Conservation (phyloP, 139 green algal species). For the Dunaliella primolecta region DNA sequence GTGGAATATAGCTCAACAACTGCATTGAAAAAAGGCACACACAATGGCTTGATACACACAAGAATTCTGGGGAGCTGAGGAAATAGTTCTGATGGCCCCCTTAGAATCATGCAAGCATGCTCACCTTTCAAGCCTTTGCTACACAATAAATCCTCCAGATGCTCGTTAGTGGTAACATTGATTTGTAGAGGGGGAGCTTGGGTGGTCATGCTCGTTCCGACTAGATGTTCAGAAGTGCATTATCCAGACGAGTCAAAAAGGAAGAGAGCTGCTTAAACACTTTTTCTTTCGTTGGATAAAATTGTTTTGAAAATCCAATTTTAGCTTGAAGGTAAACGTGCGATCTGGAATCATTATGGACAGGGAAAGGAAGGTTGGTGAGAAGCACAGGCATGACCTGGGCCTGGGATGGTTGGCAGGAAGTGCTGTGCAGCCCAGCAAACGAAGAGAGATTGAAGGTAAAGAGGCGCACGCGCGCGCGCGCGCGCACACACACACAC, state of each 20-base stretch:
- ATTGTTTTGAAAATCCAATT: too few relatives aligned
- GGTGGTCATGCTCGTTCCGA: neutral
- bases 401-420: constrained; percentile 73
- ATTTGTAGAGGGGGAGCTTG: neutral
- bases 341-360: too few relatives aligned
- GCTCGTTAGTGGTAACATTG: neutral
- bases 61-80: neutral
- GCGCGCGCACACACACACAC: neutral
- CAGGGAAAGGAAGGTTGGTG: too few relatives aligned
- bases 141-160: neutral
- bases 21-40: constrained; percentile 17
- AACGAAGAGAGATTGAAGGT: constrained; percentile 69
- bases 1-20: constrained; percentile 61
- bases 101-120: too few relatives aligned
- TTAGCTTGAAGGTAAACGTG: too few relatives aligned
- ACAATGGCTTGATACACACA: neutral
- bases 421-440: constrained; percentile 62
- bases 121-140: constrained; percentile 24
- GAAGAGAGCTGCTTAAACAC: too few relatives aligned
- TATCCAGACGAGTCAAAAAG: too few relatives aligned
- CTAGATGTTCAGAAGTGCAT: too few relatives aligned
- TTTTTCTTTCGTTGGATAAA: too few relatives aligned
- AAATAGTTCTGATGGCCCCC: too few relatives aligned
- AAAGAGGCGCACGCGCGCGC: constrained; percentile 1
- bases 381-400: neutral